Evolutionary conservation across 2,329 filamentous ascomycete genomes (phyloP), one percentile per base, ranked within the genome.

Genomic region (Didymella lethalis): DNA sequence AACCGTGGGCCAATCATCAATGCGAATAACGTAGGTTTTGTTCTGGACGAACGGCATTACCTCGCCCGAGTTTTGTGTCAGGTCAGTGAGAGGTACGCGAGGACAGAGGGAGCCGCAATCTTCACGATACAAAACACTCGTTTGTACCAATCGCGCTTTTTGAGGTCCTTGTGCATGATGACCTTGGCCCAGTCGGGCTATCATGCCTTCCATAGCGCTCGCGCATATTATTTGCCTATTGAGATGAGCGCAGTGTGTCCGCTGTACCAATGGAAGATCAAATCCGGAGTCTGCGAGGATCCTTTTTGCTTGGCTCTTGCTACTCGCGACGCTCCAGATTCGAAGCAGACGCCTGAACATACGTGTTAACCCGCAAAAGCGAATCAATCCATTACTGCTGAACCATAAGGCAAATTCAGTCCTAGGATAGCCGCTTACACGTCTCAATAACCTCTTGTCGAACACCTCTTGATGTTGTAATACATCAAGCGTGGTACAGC

Each of bases 1-100:
- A 54, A 50, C 50, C 26, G 48, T 52, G 44, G 53, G 64, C 75
- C 74, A 76, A 76, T 76, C 64, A 73, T 53, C 65, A 48, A 49
- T 45, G 45, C 28, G 48, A 69, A 70, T 64, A 54, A 59, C 64
- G 51, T 62, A 44, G 68, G 55, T 57, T 64, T 54, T 61, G 40
- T 55, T 25, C 60, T 67, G 62, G 60, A 64, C 69, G 31, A 25
- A 29, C 12, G 10, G 25, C 20, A 38, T 26, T 25, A 48, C 54
- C 50, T 50, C 55, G 11, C 36, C 23, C 38, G 11, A 6, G 2
- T 44, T 26, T 61, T 56, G 53, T 67, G 16, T 34, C 34, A 18
- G 44, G 8, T 20, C 18, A 50, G 61, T 62, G 58, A 56, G 59
- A 57, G 6, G 40, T 25, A 7, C 12, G 40, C 40, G 7, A 44